Evolutionary conservation across 2,329 filamentous ascomycete genomes (phyloP), one percentile per base, ranked within the genome.

Genomic region (Aureobasidium sp.): DNA sequence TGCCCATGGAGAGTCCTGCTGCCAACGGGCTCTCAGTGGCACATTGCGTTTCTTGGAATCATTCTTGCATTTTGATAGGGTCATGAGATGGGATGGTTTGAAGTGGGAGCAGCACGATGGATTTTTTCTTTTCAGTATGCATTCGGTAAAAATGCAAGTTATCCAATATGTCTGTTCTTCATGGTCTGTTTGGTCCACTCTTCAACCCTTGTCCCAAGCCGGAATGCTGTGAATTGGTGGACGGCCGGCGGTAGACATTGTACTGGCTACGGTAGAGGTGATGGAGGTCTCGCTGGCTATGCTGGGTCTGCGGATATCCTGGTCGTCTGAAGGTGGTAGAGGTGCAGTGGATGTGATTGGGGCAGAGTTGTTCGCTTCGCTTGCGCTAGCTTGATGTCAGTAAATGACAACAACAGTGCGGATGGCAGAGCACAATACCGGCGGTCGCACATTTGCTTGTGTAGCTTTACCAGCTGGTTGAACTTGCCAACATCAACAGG

Each of bases 401-500:
- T 29, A 9, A 9, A 2, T n/a, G 22, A 6, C 6, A 17, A 12
- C 7, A 11, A 15, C 3, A 9, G 3, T 15, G 5, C 22, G 17
- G 5, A 9, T 17, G 34, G 9, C 17, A 15, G 14, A 14, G 14
- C 14, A 22, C 15, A 52, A 20, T 57, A 57, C 53, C 41, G 39
- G 27, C n/a, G 39, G 25, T 44, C 53, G 55, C n/a, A 59, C 0
- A 34, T 39, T 8, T 59, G 22, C 44, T 48, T 47, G 42, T 59
- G 31, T 7, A 59, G 44, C 44, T 48, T 59, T 15, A 59, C 42
- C 12, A 59, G 55, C n/a, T 39, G 12, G 14, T 59, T 59, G 42
- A 59, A 59, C 31, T 39, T 48, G n/a, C n/a, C 14, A 14, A 36
- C 20, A 20, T 59, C 31, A 8, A 59, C 20, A 20, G 53, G 53